phyloP scores from a whole-genome alignment of 257 asterid species.

The Jaltomata sinuosa region DNA sequence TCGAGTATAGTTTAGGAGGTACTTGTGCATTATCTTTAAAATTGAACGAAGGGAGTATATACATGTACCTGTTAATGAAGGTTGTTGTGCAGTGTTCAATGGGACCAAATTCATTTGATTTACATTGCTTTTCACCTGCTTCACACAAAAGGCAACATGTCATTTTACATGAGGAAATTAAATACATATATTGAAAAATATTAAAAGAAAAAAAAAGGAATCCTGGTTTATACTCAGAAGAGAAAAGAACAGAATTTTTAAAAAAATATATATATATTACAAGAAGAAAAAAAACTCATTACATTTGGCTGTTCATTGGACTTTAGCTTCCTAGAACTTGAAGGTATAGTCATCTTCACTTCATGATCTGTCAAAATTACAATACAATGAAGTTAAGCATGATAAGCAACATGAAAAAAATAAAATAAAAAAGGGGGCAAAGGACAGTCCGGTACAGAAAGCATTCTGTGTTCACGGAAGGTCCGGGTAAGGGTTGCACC shows the following conservation, averaged over 20 bases:
- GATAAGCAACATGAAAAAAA: not conserved
- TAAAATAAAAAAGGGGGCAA: not conserved
- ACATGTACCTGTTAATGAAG: not conserved
- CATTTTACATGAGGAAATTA: not conserved
- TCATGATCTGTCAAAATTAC: constrained; percentile 19
- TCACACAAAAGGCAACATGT: not conserved
- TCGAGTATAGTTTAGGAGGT: no score
- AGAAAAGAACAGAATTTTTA: not conserved
- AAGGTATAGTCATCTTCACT: constrained; percentile 14
- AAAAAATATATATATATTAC: not conserved
- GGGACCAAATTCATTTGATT: constrained; percentile 20
- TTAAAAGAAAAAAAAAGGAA: not conserved
- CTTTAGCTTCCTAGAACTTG: constrained; percentile 46
- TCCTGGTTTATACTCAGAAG: not conserved
- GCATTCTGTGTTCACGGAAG: not conserved
- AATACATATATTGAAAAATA: not conserved
- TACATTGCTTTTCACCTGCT: constrained; percentile 31
- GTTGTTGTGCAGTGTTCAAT: not conserved
- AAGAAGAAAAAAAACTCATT: not conserved
- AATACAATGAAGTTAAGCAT: not conserved
- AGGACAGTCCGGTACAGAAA: not conserved
- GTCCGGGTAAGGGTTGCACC: not conserved
- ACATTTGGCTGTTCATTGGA: constrained; percentile 27
- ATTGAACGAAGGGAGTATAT: no score
- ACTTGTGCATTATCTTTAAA: no score